These are phyloP conservation scores for Mucor saturninus DNA, from an alignment of 371 early-diverging fungal genomes.

Conservation along the genomic window DNA sequence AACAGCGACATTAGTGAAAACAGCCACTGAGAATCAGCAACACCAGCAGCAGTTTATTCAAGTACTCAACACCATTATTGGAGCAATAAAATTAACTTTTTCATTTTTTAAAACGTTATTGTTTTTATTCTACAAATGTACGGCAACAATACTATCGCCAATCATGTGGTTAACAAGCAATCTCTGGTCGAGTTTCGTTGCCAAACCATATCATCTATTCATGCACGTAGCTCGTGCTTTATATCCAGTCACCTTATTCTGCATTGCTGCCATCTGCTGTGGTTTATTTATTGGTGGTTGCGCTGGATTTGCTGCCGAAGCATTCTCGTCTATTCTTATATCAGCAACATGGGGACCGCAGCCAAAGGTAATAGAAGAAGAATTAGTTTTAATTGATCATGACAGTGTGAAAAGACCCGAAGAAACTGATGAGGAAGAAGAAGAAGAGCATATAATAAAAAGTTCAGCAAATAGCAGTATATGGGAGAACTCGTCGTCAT, in stretches of 20 bases:
- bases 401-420: neutral
- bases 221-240: constrained; percentile 13
- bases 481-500: constrained; percentile 1
- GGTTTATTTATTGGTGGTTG: constrained; percentile 51
- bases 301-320: constrained; percentile 56
- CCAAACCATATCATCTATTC: constrained; percentile 14
- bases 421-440: neutral
- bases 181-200: constrained; percentile 13
- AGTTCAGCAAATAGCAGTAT: neutral
- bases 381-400: neutral
- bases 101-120: constrained; percentile 19
- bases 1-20: neutral
- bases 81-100: constrained; percentile 16
- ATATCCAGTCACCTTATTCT: constrained; percentile 36
- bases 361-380: neutral
- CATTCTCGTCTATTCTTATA: constrained; percentile 37
- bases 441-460: neutral
- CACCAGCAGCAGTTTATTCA: constrained; percentile 9
- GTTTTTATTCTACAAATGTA: constrained; percentile 1
- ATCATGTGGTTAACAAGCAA: constrained; percentile 5
- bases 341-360: constrained; percentile 45
- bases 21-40: neutral
- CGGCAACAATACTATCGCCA: constrained; percentile 1
- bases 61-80: constrained; percentile 8
- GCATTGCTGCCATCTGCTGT: constrained; percentile 37